Evolutionary conservation across 768 basidiomycete species (phyloP), one percentile per base, ranked within the genome.

Genomic region (Ramaria rubella): DNA sequence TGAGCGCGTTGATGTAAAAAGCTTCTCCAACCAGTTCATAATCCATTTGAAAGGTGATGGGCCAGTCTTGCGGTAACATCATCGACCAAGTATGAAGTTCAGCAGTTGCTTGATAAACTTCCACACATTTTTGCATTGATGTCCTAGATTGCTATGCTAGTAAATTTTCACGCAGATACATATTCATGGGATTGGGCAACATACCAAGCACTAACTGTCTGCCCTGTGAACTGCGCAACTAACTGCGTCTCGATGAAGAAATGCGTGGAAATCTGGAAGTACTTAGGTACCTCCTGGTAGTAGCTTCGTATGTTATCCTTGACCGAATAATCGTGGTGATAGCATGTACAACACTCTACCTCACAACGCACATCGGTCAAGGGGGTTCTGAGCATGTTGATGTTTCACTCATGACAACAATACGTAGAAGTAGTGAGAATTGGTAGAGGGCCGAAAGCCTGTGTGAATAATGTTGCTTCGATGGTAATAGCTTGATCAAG

Each of bases 71-170:
- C 7, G 36, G 21, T 1, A 58, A n/a, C 15, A 50, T 11, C 6
- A 12, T 9, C 21, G 60, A 40, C 36, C 36, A 38, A 38, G 36
- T 11, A n/a, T 11, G n/a, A n/a, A 38, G 11, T 6, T 45, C 27
- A 4, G 64, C 26, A 4, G 58, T 57, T 15, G 57, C 46, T 49
- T 69, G 67, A 49, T 70, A 70, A 17, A 68, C 67, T 1, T 64
- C 55, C 1, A 68, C 70, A 36, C 65, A 67, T 50, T 70, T 70
- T 1, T 65, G 63, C n/a, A 60, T 67, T 1, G 69, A 72, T 3
- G 60, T 61, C 64, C 67, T 62, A n/a, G n/a, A 11, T 11, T 11
- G 36, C 11, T 11, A n/a, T n/a, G n/a, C n/a, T 11, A 38, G 36
- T 11, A 11, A 11, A 11, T 38, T n/a, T n/a, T n/a, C n/a, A n/a